Evolutionary conservation across 495 filamentous ascomycete species (phyloP).

Genomic region (Hyphodiscus hymeniophilus): DNA sequence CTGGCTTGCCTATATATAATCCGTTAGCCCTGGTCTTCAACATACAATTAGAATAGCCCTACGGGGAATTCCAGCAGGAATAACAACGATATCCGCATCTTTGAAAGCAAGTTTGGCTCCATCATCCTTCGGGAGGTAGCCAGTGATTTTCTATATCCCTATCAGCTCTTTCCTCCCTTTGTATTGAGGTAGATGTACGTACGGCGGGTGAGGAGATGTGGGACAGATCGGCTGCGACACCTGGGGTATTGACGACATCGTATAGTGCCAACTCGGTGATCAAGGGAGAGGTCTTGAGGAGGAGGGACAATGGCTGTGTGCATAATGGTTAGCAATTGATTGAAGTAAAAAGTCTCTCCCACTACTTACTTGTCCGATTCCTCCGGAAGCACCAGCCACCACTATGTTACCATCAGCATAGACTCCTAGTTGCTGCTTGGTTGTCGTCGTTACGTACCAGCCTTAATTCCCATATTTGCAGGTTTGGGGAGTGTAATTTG

Average conservation of each 20-base stretch:
- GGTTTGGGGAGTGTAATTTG: constrained; percentile 2
- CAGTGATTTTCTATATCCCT: constrained; percentile 66
- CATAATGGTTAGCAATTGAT: constrained; percentile 24
- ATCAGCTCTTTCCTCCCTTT: constrained; percentile 10
- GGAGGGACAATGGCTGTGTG: constrained; percentile 84
- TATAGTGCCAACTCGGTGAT: constrained; percentile 90
- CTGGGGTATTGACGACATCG: constrained; percentile 98
- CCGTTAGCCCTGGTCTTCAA: neutral
- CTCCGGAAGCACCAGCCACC: constrained; percentile 93
- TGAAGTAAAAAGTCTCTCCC: neutral
- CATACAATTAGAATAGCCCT: constrained; percentile 28
- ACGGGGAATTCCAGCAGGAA: constrained; percentile 97
- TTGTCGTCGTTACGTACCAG: no score
- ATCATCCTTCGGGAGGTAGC: constrained; percentile 84
- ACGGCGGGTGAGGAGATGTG: constrained; percentile 94
- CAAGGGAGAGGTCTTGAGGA: constrained; percentile 79
- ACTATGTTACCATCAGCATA: constrained; percentile 39
- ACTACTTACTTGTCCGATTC: constrained; percentile 84
- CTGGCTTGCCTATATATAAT: constrained; percentile 71
- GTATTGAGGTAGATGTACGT: constrained; percentile 30
- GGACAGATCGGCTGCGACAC: constrained; percentile 89
- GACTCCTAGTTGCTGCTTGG: neutral
- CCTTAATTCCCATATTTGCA: constrained; percentile 72
- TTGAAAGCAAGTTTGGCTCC: constrained; percentile 82
- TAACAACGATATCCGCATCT: constrained; percentile 89